A percentile compares a stretch with the other conserved stretches of the same genome.
Conservation (phyloP, 2,329 filamentous ascomycete species). For the Diplodia seriata region DNA sequence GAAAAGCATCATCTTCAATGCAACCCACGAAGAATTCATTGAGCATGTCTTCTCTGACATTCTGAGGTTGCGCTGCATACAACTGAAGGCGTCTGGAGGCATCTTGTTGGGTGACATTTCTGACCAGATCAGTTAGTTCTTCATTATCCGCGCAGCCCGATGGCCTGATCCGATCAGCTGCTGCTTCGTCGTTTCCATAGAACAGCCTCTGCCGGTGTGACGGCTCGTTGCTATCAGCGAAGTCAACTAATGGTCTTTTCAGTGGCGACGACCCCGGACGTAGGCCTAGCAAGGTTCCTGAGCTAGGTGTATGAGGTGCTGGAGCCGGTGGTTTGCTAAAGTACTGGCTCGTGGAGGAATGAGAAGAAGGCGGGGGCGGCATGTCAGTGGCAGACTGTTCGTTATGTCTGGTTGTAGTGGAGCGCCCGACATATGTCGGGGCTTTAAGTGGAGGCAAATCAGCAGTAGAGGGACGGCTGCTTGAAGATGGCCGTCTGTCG, state of each 20-base stretch:
- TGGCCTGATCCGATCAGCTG: too few relatives aligned
- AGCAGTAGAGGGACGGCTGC: slow-evolving; percentile 11
- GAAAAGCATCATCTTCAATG: slow-evolving; percentile 58
- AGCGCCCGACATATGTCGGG: slow-evolving; percentile 3
- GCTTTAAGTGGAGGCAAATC: slow-evolving; percentile 9
- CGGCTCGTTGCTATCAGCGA: not conserved
- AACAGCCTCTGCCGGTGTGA: not conserved
- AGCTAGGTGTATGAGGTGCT: not conserved
- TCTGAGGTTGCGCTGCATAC: slow-evolving; percentile 50
- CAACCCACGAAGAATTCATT: slow-evolving; percentile 60
- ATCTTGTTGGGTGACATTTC: not conserved
- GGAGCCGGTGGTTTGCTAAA: not conserved
- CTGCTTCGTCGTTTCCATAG: not conserved
- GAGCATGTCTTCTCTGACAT: slow-evolving; percentile 52
- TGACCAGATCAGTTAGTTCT: not conserved
- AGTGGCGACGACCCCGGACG: not conserved
- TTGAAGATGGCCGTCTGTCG: not conserved
- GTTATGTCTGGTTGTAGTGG: not conserved
- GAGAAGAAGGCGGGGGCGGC: not conserved
- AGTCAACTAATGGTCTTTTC: not conserved
- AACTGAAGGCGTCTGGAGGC: not conserved
- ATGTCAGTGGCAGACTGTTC: not conserved
- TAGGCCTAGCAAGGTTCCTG: too few relatives aligned
- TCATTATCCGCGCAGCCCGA: not conserved
- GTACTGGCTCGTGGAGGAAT: not conserved